These are phyloP conservation scores for Amanita rimosa DNA, from an alignment of 768 basidiomycete species.

Conservation along the genomic window DNA sequence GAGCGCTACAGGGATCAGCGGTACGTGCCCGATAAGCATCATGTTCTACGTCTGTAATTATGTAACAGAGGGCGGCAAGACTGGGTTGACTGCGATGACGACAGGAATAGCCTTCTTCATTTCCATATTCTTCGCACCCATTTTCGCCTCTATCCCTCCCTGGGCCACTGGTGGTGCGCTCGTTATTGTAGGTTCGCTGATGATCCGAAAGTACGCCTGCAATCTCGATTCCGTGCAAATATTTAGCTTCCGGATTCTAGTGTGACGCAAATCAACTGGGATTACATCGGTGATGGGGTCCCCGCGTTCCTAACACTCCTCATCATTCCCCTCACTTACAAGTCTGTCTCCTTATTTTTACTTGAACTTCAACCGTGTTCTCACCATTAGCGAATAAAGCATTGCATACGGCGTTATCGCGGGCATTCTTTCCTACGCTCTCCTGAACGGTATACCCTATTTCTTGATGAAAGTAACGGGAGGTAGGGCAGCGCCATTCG, in stretches of 20 bases:
- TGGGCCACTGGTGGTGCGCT: conserved; percentile 88
- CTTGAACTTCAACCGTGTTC: neutral
- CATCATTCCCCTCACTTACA: conserved; percentile 70
- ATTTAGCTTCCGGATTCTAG: conserved; percentile 18
- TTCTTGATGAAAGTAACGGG: conserved; percentile 39
- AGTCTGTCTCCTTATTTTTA: conserved; percentile 30
- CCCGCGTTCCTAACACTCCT: conserved; percentile 79
- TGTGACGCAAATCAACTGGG: conserved; percentile 82
- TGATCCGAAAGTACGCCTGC: conserved; percentile 64
- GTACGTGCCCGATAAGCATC: conserved; percentile 20
- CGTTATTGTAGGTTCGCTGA: conserved; percentile 77
- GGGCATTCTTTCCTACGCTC: conserved; percentile 57
- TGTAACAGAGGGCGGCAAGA: conserved; percentile 70
- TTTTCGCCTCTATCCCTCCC: conserved; percentile 77
- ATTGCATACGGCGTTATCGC: conserved; percentile 88
- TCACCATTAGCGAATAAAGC: conserved; percentile 24
- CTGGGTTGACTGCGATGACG: conserved; percentile 69
- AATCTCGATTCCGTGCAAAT: neutral
- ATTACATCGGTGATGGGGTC: conserved; percentile 75
- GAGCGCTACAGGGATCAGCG: conserved; percentile 73
- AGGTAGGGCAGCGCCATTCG: conserved; percentile 52
- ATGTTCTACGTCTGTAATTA: too few relatives aligned
- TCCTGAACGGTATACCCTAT: conserved; percentile 64
- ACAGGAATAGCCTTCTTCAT: conserved; percentile 72
- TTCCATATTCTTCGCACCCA: conserved; percentile 79